Evolutionary conservation across 768 basidiomycete genomes (phyloP), one percentile per base, ranked within the genome.

Genomic region (Piloderma croceum): DNA sequence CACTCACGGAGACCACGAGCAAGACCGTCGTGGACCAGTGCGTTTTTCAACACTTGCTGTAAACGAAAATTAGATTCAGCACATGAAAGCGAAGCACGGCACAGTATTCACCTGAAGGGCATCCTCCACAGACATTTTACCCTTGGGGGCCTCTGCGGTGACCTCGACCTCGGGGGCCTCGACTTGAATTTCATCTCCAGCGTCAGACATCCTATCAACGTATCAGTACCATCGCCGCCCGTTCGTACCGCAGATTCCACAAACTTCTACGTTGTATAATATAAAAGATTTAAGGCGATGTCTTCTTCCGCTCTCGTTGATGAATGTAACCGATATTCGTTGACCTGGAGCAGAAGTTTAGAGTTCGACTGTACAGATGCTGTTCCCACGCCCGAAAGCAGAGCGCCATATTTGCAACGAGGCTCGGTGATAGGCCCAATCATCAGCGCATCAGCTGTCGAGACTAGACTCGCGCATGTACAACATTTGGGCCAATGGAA

Each of bases 31-130:
- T 97, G 93, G 51, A 92, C 83, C 56, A 99, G 83, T 43, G 94
- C 90, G 60, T 91, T 96, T 79, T 98, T 99, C 79, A 99, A 74
- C 50, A 99, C 94, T 87, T 94, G 86, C 87, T 97, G 62, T 39
- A 63, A 22, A 18, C 20, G 12, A 15, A 5, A 39, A 41, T 52
- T 15, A 42, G 42, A 40, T 13, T 17, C 19, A 36, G 25, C 10
- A 5, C 19, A 23, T 32, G 11, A 15, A 35, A n/a, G 17, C n/a
- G 5, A 21, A 24, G 21, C 3, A n/a, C 9, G 12, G 12, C 21
- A 13, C 3, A n/a, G 4, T 49, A 52, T 67, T 17, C 41, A 86
- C 87, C 75, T 89, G 81, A 63, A 90, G 86, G 53, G 87, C 88
- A 38, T 96, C 92, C 74, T 99, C 94, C 51, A 98, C 89, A 45